Evolutionary conservation across 2,329 filamentous ascomycete species (phyloP), one percentile per base, ranked within the genome.

Genomic region (Alternaria atra): DNA sequence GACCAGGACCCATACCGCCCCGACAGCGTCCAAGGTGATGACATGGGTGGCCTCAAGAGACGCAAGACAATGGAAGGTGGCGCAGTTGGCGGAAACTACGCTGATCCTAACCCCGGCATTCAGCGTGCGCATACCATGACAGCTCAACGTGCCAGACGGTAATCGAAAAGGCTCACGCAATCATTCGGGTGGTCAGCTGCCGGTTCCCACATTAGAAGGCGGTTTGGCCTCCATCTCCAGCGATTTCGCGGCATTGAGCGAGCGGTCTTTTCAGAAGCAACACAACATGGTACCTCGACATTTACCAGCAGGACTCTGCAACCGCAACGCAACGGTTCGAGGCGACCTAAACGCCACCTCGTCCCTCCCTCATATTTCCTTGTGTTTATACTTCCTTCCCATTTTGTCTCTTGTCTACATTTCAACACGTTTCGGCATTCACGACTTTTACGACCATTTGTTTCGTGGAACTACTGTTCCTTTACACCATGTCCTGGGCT

Each of bases 41-140:
- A 89, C 44, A 81, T 89, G 64, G 86, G 91, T 47, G 84, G 85
- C 23, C 79, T 90, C 60, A 96, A 96, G 82, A 89, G 93, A 68
- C 89, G 92, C 65, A 94, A 94, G 83, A 94, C 91, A 0, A 84
- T 91, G 67, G 80, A 85, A 42, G 83, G 84, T 35, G 73, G 76
- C 35, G 74, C 76, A 30, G 75, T 77, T n/a, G 76, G 67, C 48
- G 60, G 67, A 29, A 67, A 70, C 17, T 78, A 77, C 52, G 65
- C 67, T n/a, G 74, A 75, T 44, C 71, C 74, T 35, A 75, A 68
- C 44, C 66, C 70, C 47, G 71, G 70, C 23, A 68, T 77, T 17
- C 76, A 78, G 58, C 72, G 76, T 42, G 67, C 76, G 2, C 73
- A 74, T 32, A 70, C 76, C 8, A 73, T 69, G 55, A 68, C 69